These are phyloP conservation scores for Sporobolomyces roseus DNA, from an alignment of 768 basidiomycete species.

Conservation along the genomic window DNA sequence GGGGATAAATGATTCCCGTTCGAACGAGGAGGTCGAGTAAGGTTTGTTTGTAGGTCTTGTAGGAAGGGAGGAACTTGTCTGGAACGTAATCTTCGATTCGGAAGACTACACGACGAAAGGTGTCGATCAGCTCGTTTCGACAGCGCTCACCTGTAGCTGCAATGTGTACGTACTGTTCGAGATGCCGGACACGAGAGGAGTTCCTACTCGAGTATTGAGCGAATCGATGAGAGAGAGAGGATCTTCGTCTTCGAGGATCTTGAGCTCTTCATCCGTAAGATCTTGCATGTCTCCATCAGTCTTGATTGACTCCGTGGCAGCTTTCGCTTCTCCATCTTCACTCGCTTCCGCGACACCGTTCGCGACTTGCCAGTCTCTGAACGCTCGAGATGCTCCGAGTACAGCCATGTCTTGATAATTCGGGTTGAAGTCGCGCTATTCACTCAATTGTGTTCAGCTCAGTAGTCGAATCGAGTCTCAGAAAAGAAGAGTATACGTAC, in stretches of 20 bases:
- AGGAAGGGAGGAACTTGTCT: conserved; percentile 68
- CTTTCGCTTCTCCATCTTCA: neutral
- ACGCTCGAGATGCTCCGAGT: conserved; percentile 89
- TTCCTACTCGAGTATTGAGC: conserved; percentile 23
- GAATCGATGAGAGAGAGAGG: conserved; percentile 45
- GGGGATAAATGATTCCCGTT: conserved; percentile 58
- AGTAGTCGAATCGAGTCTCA: no score
- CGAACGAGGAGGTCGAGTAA: conserved; percentile 62
- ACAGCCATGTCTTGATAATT: conserved; percentile 99
- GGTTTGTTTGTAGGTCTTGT: conserved; percentile 62
- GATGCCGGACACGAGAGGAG: conserved; percentile 6
- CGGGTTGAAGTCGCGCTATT: conserved; percentile 83
- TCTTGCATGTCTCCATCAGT: conserved; percentile 3
- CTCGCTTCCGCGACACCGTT: conserved; percentile 53
- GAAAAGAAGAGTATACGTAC: neutral
- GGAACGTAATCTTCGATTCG: conserved; percentile 78
- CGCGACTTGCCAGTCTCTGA: conserved; percentile 59
- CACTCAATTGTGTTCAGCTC: no score
- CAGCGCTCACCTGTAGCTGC: no score
- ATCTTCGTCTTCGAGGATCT: conserved; percentile 51
- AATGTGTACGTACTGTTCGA: conserved; percentile 29
- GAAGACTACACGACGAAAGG: conserved; percentile 60
- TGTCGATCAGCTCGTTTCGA: no score
- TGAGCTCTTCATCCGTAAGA: conserved; percentile 53
- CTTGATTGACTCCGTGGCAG: neutral